Conservation (phyloP, 768 basidiomycete genomes). For the Gelatoporia subvermispora region DNA sequence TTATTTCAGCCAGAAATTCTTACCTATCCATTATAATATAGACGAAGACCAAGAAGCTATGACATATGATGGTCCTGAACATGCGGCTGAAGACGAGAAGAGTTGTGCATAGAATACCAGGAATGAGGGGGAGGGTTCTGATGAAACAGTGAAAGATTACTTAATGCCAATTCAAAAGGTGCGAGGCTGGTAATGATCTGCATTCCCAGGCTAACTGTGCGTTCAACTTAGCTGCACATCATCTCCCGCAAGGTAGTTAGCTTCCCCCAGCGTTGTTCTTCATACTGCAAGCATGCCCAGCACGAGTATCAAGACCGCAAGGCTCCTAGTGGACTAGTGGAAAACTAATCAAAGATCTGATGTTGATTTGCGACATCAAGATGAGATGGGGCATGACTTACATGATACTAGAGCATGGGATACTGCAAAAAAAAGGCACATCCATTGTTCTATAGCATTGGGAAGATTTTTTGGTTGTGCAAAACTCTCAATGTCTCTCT, state of each 20-base stretch:
- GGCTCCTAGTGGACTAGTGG: not conserved
- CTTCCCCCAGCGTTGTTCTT: conserved; percentile 24
- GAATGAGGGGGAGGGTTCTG: conserved; percentile 12
- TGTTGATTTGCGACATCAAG: conserved; percentile 28
- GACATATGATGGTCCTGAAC: not conserved
- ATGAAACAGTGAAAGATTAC: not conserved
- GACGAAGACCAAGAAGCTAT: conserved; percentile 17
- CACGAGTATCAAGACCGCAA: conserved; percentile 8
- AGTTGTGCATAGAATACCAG: not conserved
- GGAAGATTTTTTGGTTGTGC: not conserved
- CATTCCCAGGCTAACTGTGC: not conserved
- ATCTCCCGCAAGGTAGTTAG: conserved; percentile 28
- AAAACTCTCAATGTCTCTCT: not conserved
- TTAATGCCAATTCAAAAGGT: conserved; percentile 16
- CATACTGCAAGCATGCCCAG: conserved; percentile 18
- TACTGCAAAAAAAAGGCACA: conserved; percentile 21
- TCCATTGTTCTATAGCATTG: not conserved
- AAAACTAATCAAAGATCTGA: conserved; percentile 10
- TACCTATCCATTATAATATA: conserved; percentile 26
- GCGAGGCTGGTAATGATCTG: not conserved
- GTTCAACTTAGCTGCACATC: conserved; percentile 20
- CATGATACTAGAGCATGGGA: conserved; percentile 27
- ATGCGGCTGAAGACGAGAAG: not conserved
- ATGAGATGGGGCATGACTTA: conserved; percentile 34
- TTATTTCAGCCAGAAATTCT: conserved; percentile 24